Base-by-base conservation (phyloP, 2,329 filamentous ascomycete genomes). In the Claviceps purpurea region DNA sequence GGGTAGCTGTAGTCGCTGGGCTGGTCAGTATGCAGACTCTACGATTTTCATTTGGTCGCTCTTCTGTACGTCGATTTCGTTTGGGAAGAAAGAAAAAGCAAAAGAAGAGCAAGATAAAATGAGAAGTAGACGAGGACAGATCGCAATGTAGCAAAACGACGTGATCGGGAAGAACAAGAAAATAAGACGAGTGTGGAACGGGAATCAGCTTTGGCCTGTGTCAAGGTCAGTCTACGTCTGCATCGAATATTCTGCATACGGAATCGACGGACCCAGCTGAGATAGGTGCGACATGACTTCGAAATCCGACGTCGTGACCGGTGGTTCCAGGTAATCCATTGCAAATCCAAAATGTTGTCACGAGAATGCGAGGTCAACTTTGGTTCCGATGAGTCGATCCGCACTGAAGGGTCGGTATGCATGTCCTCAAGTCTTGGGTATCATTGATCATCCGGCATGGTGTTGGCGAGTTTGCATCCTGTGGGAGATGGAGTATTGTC, bases 141-240 rank as follows among this genome's bases (percentile, higher is more conserved):
- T 11, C 1, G 10, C 30, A 16, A 10, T n/a, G 6, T n/a, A 18
- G 7, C 4, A 4, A 22, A 22, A n/a, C n/a, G 6, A 18, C n/a
- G 24, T 16, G n/a, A 65, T 55, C 37, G n/a, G 22, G 7, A 22
- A 38, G 41, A 14, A 30, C 38, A 57, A 62, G 59, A 44, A 38
- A 24, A 61, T 61, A 60, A 56, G 13, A 39, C 14, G 4, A 61
- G 64, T 55, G 58, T 55, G 65, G 62, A 68, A 63, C 65, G 61
- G 69, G 67, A 66, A 61, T 74, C 77, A 80, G 76, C 77, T 79
- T 78, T 79, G 77, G 73, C 68, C 70, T 79, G 62, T 58, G 55
- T 20, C 1, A 3, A 18, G 18, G 52, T 61, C 66, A 62, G 67
- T 63, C 57, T 47, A 53, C 43, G 30, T 39, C 11, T 18, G 24